Percentiles rank a stretch among this genome's conserved stretches.
Evolutionary conservation across 225 moss, liverwort and hornwort species (phyloP).

Genomic region (Sphagnum contortum): DNA sequence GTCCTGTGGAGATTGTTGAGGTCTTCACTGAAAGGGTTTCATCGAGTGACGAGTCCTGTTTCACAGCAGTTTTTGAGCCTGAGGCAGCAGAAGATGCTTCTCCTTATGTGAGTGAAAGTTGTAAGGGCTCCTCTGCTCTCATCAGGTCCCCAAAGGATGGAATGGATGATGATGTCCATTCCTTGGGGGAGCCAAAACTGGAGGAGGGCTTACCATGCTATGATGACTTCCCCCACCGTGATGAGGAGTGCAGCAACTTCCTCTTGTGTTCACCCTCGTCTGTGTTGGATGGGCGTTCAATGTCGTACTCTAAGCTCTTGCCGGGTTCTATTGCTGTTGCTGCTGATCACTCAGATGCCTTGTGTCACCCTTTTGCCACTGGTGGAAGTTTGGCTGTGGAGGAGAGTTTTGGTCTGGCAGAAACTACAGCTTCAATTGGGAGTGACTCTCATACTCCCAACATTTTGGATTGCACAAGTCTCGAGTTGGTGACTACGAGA

Average conservation of each 20-base stretch:
- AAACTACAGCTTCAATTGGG: background rate
- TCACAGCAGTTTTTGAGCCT: too few relatives aligned
- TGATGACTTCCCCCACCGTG: background rate
- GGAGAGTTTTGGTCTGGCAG: background rate
- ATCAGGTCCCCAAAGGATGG: constrained; percentile 21
- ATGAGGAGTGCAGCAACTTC: constrained; percentile 18
- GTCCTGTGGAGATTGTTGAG: too few relatives aligned
- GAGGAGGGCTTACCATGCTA: background rate
- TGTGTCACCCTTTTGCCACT: background rate
- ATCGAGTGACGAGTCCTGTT: too few relatives aligned
- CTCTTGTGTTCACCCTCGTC: constrained; percentile 43
- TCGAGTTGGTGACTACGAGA: background rate
- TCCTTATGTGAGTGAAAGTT: constrained; percentile 23
- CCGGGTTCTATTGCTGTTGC: background rate
- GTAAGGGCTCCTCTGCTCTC: constrained; percentile 18
- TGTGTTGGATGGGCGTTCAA: constrained; percentile 21
- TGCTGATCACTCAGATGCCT: background rate
- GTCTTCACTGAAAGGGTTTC: too few relatives aligned
- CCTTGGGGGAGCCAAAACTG: background rate
- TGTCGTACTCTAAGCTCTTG: constrained; percentile 1
- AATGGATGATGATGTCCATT: background rate
- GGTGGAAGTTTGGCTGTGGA: background rate
- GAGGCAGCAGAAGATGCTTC: constrained; percentile 47
- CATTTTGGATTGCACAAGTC: too few relatives aligned
- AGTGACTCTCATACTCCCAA: background rate